phyloP scores from a whole-genome alignment of 257 asterid genomes.

The Solanum bukasovii region DNA sequence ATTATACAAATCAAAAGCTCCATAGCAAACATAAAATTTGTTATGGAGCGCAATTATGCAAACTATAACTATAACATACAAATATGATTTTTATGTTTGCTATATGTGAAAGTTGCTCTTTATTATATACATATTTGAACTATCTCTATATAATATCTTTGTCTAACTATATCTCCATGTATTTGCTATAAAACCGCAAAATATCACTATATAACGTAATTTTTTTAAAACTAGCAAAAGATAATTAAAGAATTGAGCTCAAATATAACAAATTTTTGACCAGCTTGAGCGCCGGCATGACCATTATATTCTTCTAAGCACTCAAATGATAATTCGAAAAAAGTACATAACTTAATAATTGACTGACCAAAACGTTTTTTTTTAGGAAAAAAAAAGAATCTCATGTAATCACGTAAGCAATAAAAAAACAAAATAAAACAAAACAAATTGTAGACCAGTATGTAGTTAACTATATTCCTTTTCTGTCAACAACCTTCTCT shows the following conservation, averaged over 20 bases:
- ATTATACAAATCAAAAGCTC: no score
- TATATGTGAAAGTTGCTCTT: no score
- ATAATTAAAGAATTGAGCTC: not conserved
- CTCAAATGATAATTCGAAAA: not conserved
- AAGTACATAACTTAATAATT: not conserved
- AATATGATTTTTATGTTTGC: no score
- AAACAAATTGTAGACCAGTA: not conserved
- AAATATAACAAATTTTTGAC: not conserved
- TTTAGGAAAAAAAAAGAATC: not conserved
- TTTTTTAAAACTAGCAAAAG: not conserved
- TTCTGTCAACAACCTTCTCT: not conserved
- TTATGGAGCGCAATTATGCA: no score
- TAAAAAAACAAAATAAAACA: not conserved
- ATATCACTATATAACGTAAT: not conserved
- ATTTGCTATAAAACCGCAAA: not conserved
- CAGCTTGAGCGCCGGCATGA: not conserved
- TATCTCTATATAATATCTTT: no score
- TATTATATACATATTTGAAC: no score
- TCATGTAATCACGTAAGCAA: not conserved
- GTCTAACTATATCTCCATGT: no score
- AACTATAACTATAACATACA: no score
- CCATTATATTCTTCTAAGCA: not conserved
- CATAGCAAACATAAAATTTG: no score
- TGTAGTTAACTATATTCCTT: not conserved
- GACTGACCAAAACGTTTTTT: not conserved